Base-by-base conservation (phyloP, 495 filamentous ascomycete species). In the Lasiosphaeris hirsuta region DNA sequence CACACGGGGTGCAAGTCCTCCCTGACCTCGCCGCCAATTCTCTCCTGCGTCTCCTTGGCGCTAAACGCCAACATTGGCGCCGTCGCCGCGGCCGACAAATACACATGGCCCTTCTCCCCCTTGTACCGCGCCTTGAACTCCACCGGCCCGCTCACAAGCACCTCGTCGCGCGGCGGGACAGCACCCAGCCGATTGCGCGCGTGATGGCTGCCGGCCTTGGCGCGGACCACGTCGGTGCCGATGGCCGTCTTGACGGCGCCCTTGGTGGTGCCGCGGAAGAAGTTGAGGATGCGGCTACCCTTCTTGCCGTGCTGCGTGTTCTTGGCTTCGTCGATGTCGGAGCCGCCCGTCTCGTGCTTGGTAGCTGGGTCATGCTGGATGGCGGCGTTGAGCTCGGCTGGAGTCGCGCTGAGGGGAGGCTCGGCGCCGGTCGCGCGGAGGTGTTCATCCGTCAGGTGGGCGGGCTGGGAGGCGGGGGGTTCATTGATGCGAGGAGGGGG, bases 181-280 rank as follows among this genome's bases (percentile, higher is more conserved):
- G 86, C 86, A 13, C 89, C 87, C 0, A 95, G 78, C 7, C 89
- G 77, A 52, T 90, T 81, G 62, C 83, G 84, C 0, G 90, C 89
- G 40, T 86, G 80, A 10, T 76, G 68, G 7, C 81, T 86, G 10
- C 90, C 91, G 0, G 72, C 74, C 38, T 81, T 81, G 4, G 89
- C 90, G 42, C 84, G 83, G 1, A 86, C 75, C 4, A 81, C 82
- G 49, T 93, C 87, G 17, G 87, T 77, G 11, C 85, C 85, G 10
- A 92, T 80, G 15, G 85, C 84, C 1, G 87, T 83, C 58, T 86
- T 77, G 19, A 95, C 83, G 4, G 79, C 76, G 1, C 83, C 83
- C 48, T 85, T 85, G 4, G 87, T 83, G 0, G 83, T 87, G 15
- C 81, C 81, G 60, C 86, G 88, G 77, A 93, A 83, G 69, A 90